A percentile compares a stretch with the other conserved stretches of the same genome.
These are phyloP conservation scores for Sonneratia alba DNA, from an alignment of 345 rosid genomes.

Conservation along the genomic window DNA sequence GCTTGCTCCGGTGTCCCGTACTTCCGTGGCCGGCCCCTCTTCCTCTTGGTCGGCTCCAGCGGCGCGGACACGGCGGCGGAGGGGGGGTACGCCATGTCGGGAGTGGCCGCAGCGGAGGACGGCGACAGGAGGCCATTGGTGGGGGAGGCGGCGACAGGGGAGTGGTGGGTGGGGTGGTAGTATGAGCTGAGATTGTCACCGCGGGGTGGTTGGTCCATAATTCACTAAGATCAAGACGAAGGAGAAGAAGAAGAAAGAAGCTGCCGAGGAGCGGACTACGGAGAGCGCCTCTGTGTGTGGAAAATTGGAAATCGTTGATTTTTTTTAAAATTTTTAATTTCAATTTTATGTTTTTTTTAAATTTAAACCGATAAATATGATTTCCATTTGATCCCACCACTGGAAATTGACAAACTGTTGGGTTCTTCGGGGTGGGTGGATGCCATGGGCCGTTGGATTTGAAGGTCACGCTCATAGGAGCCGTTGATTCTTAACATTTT, in stretches of 20 bases:
- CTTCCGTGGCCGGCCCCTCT: slow-evolving; percentile 94
- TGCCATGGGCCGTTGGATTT: not conserved
- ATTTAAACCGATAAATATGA: not conserved
- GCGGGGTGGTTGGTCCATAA: slow-evolving; percentile 31
- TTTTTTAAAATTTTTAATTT: not conserved
- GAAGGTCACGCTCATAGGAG: not conserved
- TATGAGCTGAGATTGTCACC: slow-evolving; percentile 49
- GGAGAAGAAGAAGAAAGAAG: not conserved
- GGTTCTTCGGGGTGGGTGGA: not conserved
- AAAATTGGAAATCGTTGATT: not conserved
- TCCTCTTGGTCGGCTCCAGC: slow-evolving; percentile 54
- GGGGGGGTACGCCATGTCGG: slow-evolving; percentile 46
- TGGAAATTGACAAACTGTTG: not conserved
- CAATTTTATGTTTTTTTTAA: not conserved
- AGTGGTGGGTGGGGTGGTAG: slow-evolving; percentile 27
- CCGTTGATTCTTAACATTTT: not conserved
- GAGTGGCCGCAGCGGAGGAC: slow-evolving; percentile 12
- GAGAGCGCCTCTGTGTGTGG: not conserved
- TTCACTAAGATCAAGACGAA: too few species aligned
- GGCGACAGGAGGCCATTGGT: slow-evolving; percentile 58
- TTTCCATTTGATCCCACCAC: too few species aligned
- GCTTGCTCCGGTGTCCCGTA: slow-evolving; percentile 92
- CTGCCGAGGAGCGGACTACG: slow-evolving; percentile 1
- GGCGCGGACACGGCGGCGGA: slow-evolving; percentile 48
- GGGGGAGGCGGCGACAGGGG: slow-evolving; percentile 27